phyloP scores from a whole-genome alignment of 2,329 filamentous ascomycete species.

The Plenodomus tracheiphilus region DNA sequence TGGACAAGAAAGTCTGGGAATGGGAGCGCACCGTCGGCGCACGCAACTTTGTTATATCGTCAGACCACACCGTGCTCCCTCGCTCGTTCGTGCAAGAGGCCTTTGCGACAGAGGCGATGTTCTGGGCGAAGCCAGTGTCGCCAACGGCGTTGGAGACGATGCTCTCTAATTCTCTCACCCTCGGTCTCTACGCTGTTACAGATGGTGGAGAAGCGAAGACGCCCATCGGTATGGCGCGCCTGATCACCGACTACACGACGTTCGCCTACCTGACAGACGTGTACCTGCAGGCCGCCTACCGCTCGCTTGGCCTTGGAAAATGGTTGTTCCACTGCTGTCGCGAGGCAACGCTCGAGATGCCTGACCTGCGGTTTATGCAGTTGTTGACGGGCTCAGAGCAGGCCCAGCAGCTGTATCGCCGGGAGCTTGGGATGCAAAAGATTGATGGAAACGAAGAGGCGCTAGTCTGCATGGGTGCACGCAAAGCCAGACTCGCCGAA shows the following conservation, averaged over 20 bases:
- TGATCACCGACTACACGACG: conserved; percentile 71
- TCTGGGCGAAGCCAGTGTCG: conserved; percentile 35
- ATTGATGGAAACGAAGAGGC: conserved; percentile 23
- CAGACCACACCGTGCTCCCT: conserved; percentile 28
- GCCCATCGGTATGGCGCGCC: conserved; percentile 62
- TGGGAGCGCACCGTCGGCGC: conserved; percentile 27
- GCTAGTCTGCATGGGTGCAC: conserved; percentile 30
- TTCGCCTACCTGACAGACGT: conserved; percentile 73
- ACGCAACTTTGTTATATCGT: conserved; percentile 33
- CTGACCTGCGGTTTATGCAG: conserved; percentile 55
- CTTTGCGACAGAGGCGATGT: conserved; percentile 32
- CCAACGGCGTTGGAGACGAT: conserved; percentile 21
- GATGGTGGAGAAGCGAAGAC: conserved; percentile 14
- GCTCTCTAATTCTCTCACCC: conserved; percentile 38
- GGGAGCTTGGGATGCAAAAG: conserved; percentile 33
- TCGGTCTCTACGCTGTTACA: conserved; percentile 32
- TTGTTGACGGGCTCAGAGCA: conserved; percentile 31
- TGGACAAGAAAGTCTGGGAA: conserved; percentile 24
- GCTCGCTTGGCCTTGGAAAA: conserved; percentile 64
- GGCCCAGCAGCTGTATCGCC: conserved; percentile 29
- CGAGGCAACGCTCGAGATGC: conserved; percentile 61
- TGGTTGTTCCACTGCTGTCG: conserved; percentile 67
- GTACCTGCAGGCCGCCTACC: conserved; percentile 63
- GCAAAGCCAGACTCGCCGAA: conserved; percentile 20
- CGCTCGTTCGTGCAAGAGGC: conserved; percentile 35